Base-by-base conservation (phyloP, 1,284 basidiomycete species). In the Lignosus rhinocerotis region DNA sequence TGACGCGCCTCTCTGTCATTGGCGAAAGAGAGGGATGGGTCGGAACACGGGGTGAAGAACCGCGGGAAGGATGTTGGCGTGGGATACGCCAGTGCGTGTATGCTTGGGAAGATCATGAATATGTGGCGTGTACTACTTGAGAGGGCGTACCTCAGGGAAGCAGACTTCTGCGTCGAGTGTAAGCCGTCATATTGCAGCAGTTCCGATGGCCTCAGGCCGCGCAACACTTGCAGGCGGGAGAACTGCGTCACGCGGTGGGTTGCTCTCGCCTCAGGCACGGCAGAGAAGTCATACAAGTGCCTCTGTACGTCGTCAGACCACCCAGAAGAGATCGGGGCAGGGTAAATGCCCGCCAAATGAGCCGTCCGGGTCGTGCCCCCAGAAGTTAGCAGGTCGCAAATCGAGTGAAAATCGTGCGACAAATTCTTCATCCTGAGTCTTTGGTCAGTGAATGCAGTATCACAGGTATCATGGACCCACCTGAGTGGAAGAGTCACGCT, bases 401-500 rank as follows among this genome's bases (percentile, higher is more conserved):
- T 66, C 49, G 72, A 78, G 8, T 78, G 69, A 34, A 90, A 71
- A 62, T 80, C 78, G n/a, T 80, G 73, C 10, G 66, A 61, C 16
- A 69, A 67, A 3, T 59, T 63, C 59, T 76, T 79, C 59, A 82
- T 60, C 41, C 86, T 78, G 42, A n/a, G 12, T 3, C 8, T 39
- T 6, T 44, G n/a, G 44, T 51, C 42, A 41, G 38, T 53, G 17
- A 60, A 47, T 41, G 36, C 33, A 32, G 17, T 21, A 42, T 43
- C 0, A 12, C 17, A 16, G 43, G 31, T 3, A 16, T 12, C 55
- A 39, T 33, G 16, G 25, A 56, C 75, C 44, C 62, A 88, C 88
- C 88, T 80, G 36, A 87, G 67, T 2, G 88, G 84, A 34, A 90
- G 75, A 2, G 89, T 91, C 12, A 74, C 76, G 33, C 75, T 84